Evolutionary conservation across 176 grass and related monocot genomes (phyloP).

Genomic region (Musa schizocarpa): DNA sequence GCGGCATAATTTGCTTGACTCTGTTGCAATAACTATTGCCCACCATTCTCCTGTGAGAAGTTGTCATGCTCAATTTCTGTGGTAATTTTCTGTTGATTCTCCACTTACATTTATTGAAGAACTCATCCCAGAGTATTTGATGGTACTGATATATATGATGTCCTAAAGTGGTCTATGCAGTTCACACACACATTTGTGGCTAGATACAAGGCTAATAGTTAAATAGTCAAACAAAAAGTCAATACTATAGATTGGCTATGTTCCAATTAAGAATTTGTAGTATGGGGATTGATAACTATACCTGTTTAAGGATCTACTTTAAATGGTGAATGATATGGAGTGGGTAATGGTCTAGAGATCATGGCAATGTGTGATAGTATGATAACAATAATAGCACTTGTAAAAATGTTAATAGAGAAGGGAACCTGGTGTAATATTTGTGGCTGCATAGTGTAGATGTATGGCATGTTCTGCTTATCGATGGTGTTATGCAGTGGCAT

Average conservation of each 20-base stretch:
- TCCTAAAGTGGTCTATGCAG: not conserved
- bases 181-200: too few relatives aligned
- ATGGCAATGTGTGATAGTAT: not conserved
- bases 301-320: not conserved
- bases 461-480: too few relatives aligned
- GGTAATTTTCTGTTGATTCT: constrained; percentile 27
- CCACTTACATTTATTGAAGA: not conserved
- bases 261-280: too few relatives aligned
- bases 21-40: constrained; percentile 40
- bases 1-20: constrained; percentile 64
- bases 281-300: too few relatives aligned
- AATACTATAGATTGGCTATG: too few relatives aligned
- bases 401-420: too few relatives aligned
- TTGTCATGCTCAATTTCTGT: constrained; percentile 39
- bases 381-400: too few relatives aligned
- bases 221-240: not conserved
- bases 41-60: constrained; percentile 28
- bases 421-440: too few relatives aligned
- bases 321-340: not conserved
- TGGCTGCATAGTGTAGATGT: too few relatives aligned
- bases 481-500: too few relatives aligned
- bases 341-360: not conserved
- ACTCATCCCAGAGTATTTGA: not conserved
- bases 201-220: not conserved
- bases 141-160: not conserved